Evolutionary conservation across 331 rosid species (phyloP), one percentile per base, ranked within the genome.

Genomic region (Ulmus americana): DNA sequence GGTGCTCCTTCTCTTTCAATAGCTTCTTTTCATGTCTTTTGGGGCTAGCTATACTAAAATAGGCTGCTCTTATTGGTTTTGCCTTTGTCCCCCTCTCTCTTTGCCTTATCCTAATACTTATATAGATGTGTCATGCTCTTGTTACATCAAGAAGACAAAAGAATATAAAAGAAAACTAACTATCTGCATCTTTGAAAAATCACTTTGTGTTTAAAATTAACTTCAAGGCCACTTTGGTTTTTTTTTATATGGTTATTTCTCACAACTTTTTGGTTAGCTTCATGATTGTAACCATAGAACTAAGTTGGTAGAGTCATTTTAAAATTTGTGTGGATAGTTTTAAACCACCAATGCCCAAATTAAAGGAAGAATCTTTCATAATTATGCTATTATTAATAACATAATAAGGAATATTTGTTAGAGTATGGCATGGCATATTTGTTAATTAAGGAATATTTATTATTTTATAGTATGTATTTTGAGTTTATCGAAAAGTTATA

Each of bases 241-340:
- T 20, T n/a, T 20, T 43, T 44, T 58, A 57, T 42, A 58, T 40
- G 73, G 35, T 28, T 28, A 45, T 68, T 40, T 41, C 28, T 60
- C 61, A 60, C 61, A 60, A 53, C 18, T 70, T 69, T 60, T 70
- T 60, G 59, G 60, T 65, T 18, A 65, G 22, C 50, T 73, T 73
- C 67, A 57, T 73, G 62, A 65, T 73, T 50, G 40, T 65, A 18
- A 72, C 68, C 68, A 63, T 22, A 45, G n/a, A 63, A 45, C 67
- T 46, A 35, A 47, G 20, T 45, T 63, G 68, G 68, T 47, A 63
- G 18, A 39, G 46, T 63, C 48, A 60, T 12, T 63, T 63, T 18
- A 63, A 4, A 40, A 46, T 56, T 43, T 56, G 35, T 35, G 39
- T 62, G 46, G 55, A 47, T 45, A 55, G 35, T 44, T 63, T 13